These are phyloP conservation scores for Didymella lethalis DNA, from an alignment of 2,329 filamentous ascomycete species.

Conservation along the genomic window DNA sequence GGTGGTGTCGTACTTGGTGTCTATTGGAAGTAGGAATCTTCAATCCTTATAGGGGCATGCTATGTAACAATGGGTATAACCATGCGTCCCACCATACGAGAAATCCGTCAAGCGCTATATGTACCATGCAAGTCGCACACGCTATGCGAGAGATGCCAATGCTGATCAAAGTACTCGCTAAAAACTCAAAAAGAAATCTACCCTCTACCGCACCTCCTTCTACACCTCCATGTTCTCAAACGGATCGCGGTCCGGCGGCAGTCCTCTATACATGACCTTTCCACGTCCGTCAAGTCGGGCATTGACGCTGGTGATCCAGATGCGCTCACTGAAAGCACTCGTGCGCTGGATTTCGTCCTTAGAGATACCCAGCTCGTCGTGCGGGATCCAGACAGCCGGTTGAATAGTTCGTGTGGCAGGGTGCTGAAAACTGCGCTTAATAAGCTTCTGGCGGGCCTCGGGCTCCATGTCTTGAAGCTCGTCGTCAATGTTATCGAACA, in stretches of 20 bases:
- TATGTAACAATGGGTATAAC: not conserved
- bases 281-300: conserved; percentile 85
- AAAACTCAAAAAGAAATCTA: conserved; percentile 3
- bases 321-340: conserved; percentile 72
- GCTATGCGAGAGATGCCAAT: conserved; percentile 14
- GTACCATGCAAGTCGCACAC: conserved; percentile 15
- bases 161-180: conserved; percentile 11
- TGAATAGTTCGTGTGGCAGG: conserved; percentile 82
- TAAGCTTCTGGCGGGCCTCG: conserved; percentile 84
- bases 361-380: conserved; percentile 86
- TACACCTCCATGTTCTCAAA: conserved; percentile 52
- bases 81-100: not conserved
- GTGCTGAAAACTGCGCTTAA: conserved; percentile 89
- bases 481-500: conserved; percentile 88
- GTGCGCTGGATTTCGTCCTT: conserved; percentile 89
- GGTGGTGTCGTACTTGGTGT: not conserved
- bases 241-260: conserved; percentile 76
- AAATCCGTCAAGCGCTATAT: conserved; percentile 14
- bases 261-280: conserved; percentile 81
- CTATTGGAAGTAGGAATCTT: not conserved
- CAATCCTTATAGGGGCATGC: not conserved
- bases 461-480: conserved; percentile 94
- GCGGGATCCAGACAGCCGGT: conserved; percentile 92
- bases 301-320: conserved; percentile 95
- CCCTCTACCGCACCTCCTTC: not conserved